Base-by-base conservation (phyloP, 805 yeast genomes). In the Kockiozyma suomiensis region DNA sequence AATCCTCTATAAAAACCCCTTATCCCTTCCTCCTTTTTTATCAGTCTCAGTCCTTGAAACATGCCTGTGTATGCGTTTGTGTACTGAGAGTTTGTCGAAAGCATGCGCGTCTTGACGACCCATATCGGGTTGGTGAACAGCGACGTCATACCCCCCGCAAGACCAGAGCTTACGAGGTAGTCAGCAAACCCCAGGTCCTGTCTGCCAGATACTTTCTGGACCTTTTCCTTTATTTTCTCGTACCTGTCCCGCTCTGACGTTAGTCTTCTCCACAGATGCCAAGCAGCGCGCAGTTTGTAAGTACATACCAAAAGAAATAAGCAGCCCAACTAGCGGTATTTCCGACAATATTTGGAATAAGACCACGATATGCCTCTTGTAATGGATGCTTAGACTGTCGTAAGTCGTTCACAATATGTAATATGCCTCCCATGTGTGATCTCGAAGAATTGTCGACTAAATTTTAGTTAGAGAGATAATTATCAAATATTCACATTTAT, bases 81-180 rank as follows among this genome's bases (percentile, higher is more conserved):
- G 15, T 58, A 65, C 61, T 70, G 52, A 47, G 59, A 62, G 15
- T 46, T 58, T 15, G 69, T 62, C 5, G 67, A 57, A 13, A 92
- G 79, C 66, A 93, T 86, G 62, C 98, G 79, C 0, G 99, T 94
- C 73, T 94, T 94, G 19, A 94, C 72, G 1, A 94, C 97, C 99
- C 99, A 93, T 10, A 93, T 81, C 0, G 99, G 99, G 70, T 91
- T 94, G 0, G 99, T 92, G 15, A 88, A 43, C 0, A 90, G 56
- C 0, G 96, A 82, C 0, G 97, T 90, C 4, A 85, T 69, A 42
- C 85, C 69, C 0, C 99, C 99, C 0, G 97, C 91, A 1, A 79
- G 64, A 50, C 84, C 80, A 1, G 91, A 88, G 50, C 86, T 75
- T 2, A 75, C 55, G 30, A 86, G 68, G 72, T 84, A 83, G 61